phyloP scores from a whole-genome alignment of 2,329 filamentous ascomycete genomes.

The Verticillium isaacii region DNA sequence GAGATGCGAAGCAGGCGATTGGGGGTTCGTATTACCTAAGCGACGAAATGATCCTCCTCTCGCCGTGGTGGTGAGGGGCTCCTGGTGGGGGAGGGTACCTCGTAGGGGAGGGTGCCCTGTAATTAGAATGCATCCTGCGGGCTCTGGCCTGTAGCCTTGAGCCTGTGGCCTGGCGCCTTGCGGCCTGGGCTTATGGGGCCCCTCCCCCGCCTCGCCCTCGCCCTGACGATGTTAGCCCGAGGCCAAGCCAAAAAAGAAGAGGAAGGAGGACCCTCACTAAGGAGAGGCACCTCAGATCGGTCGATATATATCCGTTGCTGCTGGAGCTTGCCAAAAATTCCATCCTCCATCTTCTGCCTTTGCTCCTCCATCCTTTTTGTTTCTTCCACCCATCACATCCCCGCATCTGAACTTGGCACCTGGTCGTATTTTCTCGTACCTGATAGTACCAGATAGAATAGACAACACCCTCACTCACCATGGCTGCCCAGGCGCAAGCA shows the following conservation, averaged over 20 bases:
- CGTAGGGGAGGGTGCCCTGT: not conserved
- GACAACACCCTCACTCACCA: not conserved
- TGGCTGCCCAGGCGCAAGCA: constrained; percentile 32
- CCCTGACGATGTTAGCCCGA: not conserved
- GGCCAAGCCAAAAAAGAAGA: not conserved
- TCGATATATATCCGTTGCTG: not conserved
- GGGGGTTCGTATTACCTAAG: not conserved
- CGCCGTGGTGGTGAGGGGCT: too few species aligned
- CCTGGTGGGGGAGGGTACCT: too few species aligned
- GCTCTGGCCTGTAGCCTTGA: not conserved
- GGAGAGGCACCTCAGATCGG: too few species aligned
- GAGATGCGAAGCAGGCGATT: not conserved
- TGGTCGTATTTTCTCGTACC: not conserved
- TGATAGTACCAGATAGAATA: too few species aligned
- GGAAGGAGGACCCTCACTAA: not conserved
- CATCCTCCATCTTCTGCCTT: not conserved
- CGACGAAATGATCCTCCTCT: not conserved
- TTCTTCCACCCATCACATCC: not conserved
- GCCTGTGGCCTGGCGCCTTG: not conserved
- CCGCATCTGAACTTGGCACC: too few species aligned
- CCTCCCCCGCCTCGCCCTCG: not conserved
- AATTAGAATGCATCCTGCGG: not conserved
- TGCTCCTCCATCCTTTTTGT: not conserved
- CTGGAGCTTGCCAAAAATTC: not conserved
- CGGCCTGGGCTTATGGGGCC: not conserved